Evolutionary conservation across 108 stramenopile species (phyloP).

Genomic region (Cyclotella cryptica): DNA sequence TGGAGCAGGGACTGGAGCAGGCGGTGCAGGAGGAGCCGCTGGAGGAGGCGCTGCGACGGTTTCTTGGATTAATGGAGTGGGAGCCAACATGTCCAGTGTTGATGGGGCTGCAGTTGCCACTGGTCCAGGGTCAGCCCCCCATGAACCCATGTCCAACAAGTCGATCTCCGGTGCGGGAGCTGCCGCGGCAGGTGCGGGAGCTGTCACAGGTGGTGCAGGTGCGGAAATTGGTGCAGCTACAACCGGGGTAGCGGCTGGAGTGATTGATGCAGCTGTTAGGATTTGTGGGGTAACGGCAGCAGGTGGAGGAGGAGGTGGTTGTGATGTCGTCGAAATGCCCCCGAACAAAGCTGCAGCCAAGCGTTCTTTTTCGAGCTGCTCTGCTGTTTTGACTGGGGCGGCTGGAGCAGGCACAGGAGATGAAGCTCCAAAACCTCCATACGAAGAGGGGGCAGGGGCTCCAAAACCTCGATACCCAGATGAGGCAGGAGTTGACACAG

Average conservation of each 20-base stretch:
- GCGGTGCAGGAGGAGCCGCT: conserved; percentile 36
- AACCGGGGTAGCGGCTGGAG: conserved; percentile 21
- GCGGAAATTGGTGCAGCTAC: conserved; percentile 23
- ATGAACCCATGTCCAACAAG: conserved; percentile 60
- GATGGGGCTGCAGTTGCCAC: conserved; percentile 54
- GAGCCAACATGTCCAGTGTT: conserved; percentile 53
- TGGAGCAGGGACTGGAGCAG: conserved; percentile 56
- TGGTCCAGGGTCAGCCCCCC: conserved; percentile 43
- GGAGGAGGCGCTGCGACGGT: conserved; percentile 26
- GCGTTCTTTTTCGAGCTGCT: conserved; percentile 92
- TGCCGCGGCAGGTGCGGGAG: conserved; percentile 32
- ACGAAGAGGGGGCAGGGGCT: conserved; percentile 23
- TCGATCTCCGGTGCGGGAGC: conserved; percentile 61
- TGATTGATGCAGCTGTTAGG: conserved; percentile 28
- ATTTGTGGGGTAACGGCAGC: conserved; percentile 33
- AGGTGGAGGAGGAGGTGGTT: conserved; percentile 55
- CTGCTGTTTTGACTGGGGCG: conserved; percentile 67
- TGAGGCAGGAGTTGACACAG: conserved; percentile 39
- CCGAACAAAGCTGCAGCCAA: conserved; percentile 97
- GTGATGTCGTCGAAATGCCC: conserved; percentile 75
- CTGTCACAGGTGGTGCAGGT: conserved; percentile 29
- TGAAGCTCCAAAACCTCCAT: conserved; percentile 55
- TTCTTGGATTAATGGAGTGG: conserved; percentile 38
- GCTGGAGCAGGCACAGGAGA: conserved; percentile 55
- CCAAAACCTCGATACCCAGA: conserved; percentile 22